phyloP scores from a whole-genome alignment of 2,329 filamentous ascomycete genomes.

The Colletotrichum sp. region DNA sequence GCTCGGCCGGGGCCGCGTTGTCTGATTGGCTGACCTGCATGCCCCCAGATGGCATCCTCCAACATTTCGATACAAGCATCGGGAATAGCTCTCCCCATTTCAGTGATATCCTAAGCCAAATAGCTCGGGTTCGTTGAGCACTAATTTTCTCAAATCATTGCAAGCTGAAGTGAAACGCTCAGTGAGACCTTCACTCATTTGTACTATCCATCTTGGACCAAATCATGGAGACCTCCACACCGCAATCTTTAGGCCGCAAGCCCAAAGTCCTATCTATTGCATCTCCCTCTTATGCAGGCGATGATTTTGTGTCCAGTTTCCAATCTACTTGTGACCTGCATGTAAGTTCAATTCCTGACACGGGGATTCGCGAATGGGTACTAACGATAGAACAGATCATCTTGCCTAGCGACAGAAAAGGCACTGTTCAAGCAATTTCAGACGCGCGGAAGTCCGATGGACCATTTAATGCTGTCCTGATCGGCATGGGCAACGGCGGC shows the following conservation, averaged over 20 bases:
- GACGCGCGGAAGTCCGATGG: not conserved
- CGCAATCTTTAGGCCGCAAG: not conserved
- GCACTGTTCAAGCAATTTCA: not conserved
- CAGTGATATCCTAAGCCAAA: not conserved
- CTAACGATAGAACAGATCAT: not conserved
- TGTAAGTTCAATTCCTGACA: not conserved
- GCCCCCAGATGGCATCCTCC: not conserved
- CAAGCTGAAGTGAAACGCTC: not conserved
- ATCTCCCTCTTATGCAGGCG: not conserved
- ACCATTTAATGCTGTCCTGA: not conserved
- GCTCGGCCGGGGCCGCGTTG: not conserved
- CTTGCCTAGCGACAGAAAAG: not conserved
- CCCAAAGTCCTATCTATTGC: not conserved
- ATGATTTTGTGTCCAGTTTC: not conserved
- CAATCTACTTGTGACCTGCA: not conserved
- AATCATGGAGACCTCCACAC: not conserved
- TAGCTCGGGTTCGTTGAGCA: not conserved
- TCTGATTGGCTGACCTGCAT: not conserved
- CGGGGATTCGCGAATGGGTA: accelerated
- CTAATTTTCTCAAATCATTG: accelerated
- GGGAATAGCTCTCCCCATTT: not conserved
- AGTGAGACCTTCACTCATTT: not conserved
- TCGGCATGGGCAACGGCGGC: not conserved
- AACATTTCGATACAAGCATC: not conserved
- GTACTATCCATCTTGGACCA: not conserved